Base-by-base conservation (phyloP, 2,329 filamentous ascomycete genomes). In the Calonectria ilicicola region DNA sequence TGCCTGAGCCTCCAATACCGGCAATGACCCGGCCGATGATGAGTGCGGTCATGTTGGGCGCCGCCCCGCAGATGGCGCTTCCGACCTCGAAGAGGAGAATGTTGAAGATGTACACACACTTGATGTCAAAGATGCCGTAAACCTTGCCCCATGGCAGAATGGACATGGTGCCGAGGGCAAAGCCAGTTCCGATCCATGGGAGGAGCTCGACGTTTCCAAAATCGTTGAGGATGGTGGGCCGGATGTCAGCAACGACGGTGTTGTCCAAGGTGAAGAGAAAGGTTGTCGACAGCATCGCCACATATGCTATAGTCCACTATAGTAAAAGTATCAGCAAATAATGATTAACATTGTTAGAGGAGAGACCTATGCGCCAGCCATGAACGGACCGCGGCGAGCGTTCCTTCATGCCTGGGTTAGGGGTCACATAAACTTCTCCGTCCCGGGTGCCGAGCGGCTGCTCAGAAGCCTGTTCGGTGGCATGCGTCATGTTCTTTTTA, bases 21-120 rank as follows among this genome's bases (percentile, higher is more conserved):
- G 82, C 82, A 29, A 87, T 81, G 15, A 82, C 84, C 21, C 86
- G 81, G 8, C 86, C 86, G n/a, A 86, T 73, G 62, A 89, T 88
- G n/a, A 89, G 74, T 29, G 83, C 82, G 72, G 84, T 78, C 80
- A 86, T 85, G 14, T 67, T 82, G 0, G 82, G 82, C 6, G 85
- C 84, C 0, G 79, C 85, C 27, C 85, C 85, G 68, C 85, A 87
- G 2, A 85, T 74, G 12, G 69, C 72, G 8, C 78, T 81, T 17
- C 82, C 82, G 17, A 81, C 35, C 63, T 80, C 77, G 38, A 81
- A 80, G 23, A 79, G 23, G 1, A 79, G 5, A 3, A 81, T 71
- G 4, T 72, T 73, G 38, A 49, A 60, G 26, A 79, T 51, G 47
- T 76, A 76, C 19, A 80, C 63, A 8, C 21, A 4, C 56, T 78